A percentile compares a stretch with the other conserved stretches of the same genome.
phyloP scores from a whole-genome alignment of 2,329 filamentous ascomycete genomes.

The Arthroderma sp. region DNA sequence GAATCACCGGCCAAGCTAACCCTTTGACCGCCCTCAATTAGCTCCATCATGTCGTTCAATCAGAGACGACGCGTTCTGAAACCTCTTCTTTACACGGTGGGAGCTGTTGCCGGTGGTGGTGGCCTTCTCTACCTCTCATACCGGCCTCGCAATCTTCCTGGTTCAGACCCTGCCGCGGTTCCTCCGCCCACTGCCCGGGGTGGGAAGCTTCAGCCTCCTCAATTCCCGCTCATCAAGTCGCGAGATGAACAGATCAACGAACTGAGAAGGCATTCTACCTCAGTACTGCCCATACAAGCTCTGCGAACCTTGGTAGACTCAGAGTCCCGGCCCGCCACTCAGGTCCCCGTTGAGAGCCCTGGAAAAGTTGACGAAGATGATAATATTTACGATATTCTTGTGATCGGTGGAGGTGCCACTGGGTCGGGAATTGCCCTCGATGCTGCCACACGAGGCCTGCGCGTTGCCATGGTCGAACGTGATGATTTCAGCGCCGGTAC shows the following conservation, averaged over 20 bases:
- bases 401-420: conserved; percentile 70
- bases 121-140: conserved; percentile 50
- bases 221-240: conserved; percentile 41
- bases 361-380: conserved; percentile 18
- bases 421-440: conserved; percentile 71
- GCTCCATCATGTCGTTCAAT: conserved; percentile 27
- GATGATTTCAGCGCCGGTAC: conserved; percentile 75
- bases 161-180: conserved; percentile 49
- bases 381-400: conserved; percentile 58
- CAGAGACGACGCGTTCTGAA: conserved; percentile 41
- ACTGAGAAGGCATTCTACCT: conserved; percentile 24
- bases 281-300: not conserved
- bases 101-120: conserved; percentile 42
- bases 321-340: not conserved
- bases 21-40: not conserved
- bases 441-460: conserved; percentile 64
- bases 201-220: conserved; percentile 44
- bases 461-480: conserved; percentile 67
- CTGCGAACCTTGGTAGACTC: not conserved
- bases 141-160: conserved; percentile 52
- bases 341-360: not conserved
- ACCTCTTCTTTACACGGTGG: conserved; percentile 48
- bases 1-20: not conserved
- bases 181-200: conserved; percentile 52
- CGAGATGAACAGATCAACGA: conserved; percentile 42